Conservation (phyloP, 2,329 filamentous ascomycete genomes). For the Beauveria brongniartii region DNA sequence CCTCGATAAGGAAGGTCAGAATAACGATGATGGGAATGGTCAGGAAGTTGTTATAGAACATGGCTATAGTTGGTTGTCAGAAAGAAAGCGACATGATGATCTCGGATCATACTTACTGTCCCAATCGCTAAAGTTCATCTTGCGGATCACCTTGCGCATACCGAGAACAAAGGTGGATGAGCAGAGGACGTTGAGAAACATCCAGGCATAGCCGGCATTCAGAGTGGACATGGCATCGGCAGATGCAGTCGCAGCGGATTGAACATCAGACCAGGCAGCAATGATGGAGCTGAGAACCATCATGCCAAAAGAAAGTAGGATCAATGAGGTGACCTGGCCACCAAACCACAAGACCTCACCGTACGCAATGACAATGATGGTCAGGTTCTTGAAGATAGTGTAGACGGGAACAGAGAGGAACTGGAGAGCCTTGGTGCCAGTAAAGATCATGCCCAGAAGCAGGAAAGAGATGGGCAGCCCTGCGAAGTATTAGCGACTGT, state of each 20-base stretch:
- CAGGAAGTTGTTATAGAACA: conserved; percentile 96
- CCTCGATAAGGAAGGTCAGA: conserved; percentile 69
- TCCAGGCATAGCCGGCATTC: conserved; percentile 89
- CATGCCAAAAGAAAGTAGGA: conserved; percentile 80
- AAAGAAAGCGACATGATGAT: neutral
- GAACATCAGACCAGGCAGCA: conserved; percentile 91
- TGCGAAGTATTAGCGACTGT: conserved; percentile 25
- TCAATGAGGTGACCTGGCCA: conserved; percentile 73
- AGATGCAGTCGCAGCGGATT: conserved; percentile 63
- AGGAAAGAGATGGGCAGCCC: conserved; percentile 89
- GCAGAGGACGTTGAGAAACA: conserved; percentile 87
- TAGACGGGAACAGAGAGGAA: conserved; percentile 90
- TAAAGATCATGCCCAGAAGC: conserved; percentile 95
- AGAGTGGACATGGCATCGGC: conserved; percentile 66
- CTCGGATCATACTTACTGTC: conserved; percentile 62
- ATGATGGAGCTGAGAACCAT: conserved; percentile 89
- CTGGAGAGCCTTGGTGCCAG: conserved; percentile 81
- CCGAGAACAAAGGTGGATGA: conserved; percentile 74
- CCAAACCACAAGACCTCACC: conserved; percentile 94
- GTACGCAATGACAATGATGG: conserved; percentile 90
- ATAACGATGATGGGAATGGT: conserved; percentile 79
- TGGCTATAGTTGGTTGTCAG: conserved; percentile 49
- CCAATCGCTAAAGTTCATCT: conserved; percentile 97
- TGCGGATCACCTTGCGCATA: conserved; percentile 94
- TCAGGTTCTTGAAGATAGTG: conserved; percentile 96